Conservation (phyloP, 2,329 filamentous ascomycete genomes). For the Ciborinia camelliae region DNA sequence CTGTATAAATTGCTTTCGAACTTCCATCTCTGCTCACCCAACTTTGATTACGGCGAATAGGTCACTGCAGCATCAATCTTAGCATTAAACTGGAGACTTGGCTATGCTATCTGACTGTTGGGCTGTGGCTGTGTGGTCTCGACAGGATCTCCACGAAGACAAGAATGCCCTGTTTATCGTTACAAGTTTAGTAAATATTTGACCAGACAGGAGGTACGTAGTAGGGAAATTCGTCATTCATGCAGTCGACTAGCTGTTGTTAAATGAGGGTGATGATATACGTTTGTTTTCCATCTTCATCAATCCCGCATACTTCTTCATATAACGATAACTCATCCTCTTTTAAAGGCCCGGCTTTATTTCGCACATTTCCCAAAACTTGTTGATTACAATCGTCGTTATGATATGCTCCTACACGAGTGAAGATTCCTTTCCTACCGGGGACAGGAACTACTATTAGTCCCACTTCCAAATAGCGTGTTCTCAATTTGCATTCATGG, state of each 20-base stretch:
- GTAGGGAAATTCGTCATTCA: too few relatives aligned
- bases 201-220: background rate
- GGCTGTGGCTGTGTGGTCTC: too few relatives aligned
- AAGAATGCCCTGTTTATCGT: background rate
- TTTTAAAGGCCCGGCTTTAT: background rate
- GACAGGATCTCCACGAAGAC: background rate
- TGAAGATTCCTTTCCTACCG: background rate
- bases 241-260: background rate
- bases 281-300: background rate
- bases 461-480: background rate
- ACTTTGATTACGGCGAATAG: too few relatives aligned
- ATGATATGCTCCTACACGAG: background rate
- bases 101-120: too few relatives aligned
- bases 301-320: background rate
- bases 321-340: background rate
- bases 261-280: background rate
- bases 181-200: background rate
- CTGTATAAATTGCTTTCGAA: too few relatives aligned
- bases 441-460: background rate
- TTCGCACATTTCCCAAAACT: background rate
- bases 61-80: too few relatives aligned
- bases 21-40: too few relatives aligned
- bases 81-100: too few relatives aligned
- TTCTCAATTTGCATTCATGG: background rate
- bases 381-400: background rate